A percentile compares a stretch with the other conserved stretches of the same genome.
phyloP scores from a whole-genome alignment of 495 filamentous ascomycete species.

The Penicillium pancosmium region DNA sequence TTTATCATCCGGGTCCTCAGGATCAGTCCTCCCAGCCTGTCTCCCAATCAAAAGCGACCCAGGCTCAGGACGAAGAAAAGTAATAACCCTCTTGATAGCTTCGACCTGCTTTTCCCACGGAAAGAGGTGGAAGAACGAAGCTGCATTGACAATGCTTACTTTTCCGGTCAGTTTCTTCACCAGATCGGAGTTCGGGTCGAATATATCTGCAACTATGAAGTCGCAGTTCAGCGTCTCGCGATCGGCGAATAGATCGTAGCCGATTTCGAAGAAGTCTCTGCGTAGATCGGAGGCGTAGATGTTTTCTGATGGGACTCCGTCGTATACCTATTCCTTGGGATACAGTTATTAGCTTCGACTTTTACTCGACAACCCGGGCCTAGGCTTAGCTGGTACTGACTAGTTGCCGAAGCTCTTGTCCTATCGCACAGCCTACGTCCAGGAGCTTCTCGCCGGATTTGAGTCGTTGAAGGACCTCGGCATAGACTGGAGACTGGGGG shows the following conservation, averaged over 20 bases:
- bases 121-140: conserved; percentile 65
- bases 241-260: conserved; percentile 54
- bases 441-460: conserved; percentile 38
- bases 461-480: conserved; percentile 42
- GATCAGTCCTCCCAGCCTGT: conserved; percentile 44
- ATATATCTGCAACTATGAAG: conserved; percentile 57
- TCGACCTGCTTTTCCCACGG: conserved; percentile 53
- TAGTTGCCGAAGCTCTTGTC: conserved; percentile 43
- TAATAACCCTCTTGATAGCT: conserved; percentile 47
- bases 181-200: conserved; percentile 43
- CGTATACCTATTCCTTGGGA: conserved; percentile 18
- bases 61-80: conserved; percentile 43
- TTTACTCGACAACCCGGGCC: background rate
- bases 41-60: conserved; percentile 53
- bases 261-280: conserved; percentile 43
- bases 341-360: no score
- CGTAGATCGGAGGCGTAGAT: conserved; percentile 47
- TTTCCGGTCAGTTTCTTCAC: conserved; percentile 41
- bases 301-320: conserved; percentile 31
- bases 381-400: conserved; percentile 13
- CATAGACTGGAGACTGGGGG: conserved; percentile 33
- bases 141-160: conserved; percentile 58
- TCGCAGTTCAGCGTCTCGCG: conserved; percentile 38
- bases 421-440: conserved; percentile 47
- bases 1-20: conserved; percentile 27